Base-by-base conservation (phyloP, 2,329 filamentous ascomycete species). In the Pezicula rhizophila region DNA sequence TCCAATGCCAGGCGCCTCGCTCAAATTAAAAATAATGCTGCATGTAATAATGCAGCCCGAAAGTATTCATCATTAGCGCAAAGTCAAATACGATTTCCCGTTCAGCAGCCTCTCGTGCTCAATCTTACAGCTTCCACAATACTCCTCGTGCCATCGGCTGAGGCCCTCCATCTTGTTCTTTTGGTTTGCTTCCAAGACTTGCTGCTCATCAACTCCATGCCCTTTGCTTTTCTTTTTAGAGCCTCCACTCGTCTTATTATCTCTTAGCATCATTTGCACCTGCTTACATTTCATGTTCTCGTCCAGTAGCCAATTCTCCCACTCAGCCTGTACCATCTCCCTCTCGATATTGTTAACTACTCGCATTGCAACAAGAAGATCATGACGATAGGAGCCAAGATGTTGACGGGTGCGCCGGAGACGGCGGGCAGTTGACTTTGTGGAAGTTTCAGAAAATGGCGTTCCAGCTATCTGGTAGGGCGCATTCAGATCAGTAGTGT, bases 331-430 rank as follows among this genome's bases (percentile, higher is more conserved):
- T 47, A 97, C 68, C 65, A 96, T 84, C 66, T 96, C 90, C 50
- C 79, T 78, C 72, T 97, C 93, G 25, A 97, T 82, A 49, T 79
- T 85, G 68, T 97, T 96, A 52, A 97, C 84, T 2, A 96, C 80
- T 4, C 91, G 82, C 72, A 97, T 82, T 5, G 91, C 90, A 5
- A 99, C 91, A 2, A 97, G 71, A 17, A 99, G 74, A 63, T 97
- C 90, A 65, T 99, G 89, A 2, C 93, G 79, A 65, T 96, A 93
- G 2, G 80, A 74, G 1, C 87, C 92, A 0, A 99, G 79, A 20
- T 85, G 80, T 67, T 95, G 87, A 8, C 92, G 79, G n/a, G 89
- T 89, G 35, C 84, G 80, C 44, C 87, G 81, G 28, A 97, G 75
- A 17, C 87, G 80, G 8, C 69, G 67, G 1, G 82, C 79, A 7